Base-by-base conservation (phyloP, 1,284 basidiomycete genomes). In the Cryptococcus sp. region DNA sequence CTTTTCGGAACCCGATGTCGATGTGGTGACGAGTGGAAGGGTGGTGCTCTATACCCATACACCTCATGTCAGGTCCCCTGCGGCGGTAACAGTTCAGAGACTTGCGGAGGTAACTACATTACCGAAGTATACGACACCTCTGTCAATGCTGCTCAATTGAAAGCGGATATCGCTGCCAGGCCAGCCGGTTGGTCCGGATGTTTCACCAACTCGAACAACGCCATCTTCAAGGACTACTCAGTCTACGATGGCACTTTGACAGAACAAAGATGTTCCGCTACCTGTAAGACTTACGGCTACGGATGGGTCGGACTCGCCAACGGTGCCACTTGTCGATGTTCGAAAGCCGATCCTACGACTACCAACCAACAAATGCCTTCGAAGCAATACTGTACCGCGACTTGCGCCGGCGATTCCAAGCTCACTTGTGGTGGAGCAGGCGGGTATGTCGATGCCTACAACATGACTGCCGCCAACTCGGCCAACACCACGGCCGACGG, bases 211-310 rank as follows among this genome's bases (percentile, higher is more conserved):
- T 53, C 54, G n/a, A 51, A 53, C 7, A 19, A 5, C 45, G 24
- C 50, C 44, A 57, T 54, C 36, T 50, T 64, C 46, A 58, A 54
- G 37, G 36, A 31, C 21, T 64, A 61, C 56, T 44, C 51, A 3
- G 55, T 46, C 41, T 53, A 45, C 44, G 28, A 53, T 46, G 50
- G 34, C 45, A 49, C 46, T 13, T 54, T 65, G 56, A 63, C 65
- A 14, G 48, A 56, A 22, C 52, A 55, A 24, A 32, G 51, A 31
- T 67, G 65, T 46, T 39, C 50, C 32, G 56, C 47, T 31, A 53
- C 53, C 16, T 67, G 65, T 50, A 37, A 46, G 10, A 52, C 57
- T 14, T 45, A 59, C 19, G 61, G 60, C 7, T 67, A 57, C 50
- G 21, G 19, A 5, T 49, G 55, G 24, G 49, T 46, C 41, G 45